Conservation (phyloP, 1,139 yeast genomes). For the Geotrichum restrictum region DNA sequence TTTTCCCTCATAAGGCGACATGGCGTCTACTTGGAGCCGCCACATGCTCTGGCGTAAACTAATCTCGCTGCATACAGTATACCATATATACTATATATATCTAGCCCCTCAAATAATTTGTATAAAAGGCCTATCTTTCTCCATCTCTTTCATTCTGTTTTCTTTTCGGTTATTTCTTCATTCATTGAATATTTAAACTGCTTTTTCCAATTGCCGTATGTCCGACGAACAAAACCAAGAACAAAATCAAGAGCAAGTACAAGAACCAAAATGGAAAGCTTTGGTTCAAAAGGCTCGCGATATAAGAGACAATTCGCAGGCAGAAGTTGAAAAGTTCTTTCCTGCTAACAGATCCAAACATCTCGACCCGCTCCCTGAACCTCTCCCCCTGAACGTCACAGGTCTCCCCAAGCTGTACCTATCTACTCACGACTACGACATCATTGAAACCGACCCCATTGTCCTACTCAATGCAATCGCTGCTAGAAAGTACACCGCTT, state of each 20-base stretch:
- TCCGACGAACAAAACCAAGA: background rate
- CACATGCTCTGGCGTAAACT: too few relatives aligned
- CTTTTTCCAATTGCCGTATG: too few relatives aligned
- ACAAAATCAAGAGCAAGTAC: too few relatives aligned
- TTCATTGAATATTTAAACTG: too few relatives aligned
- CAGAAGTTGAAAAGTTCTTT: constrained; percentile 28
- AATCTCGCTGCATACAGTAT: too few relatives aligned
- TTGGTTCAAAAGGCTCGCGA: constrained; percentile 10
- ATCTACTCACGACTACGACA: constrained; percentile 29
- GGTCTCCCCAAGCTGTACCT: constrained; percentile 29
- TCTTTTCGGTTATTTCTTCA: too few relatives aligned
- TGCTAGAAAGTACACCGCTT: constrained; percentile 44
- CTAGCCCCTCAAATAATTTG: too few relatives aligned
- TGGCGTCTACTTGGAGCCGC: too few relatives aligned
- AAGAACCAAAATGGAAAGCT: background rate
- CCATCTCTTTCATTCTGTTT: too few relatives aligned
- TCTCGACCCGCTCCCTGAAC: constrained; percentile 28
- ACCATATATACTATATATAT: too few relatives aligned
- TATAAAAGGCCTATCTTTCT: too few relatives aligned
- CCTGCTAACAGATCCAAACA: constrained; percentile 28
- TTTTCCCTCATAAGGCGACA: too few relatives aligned
- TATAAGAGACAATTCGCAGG: constrained; percentile 33
- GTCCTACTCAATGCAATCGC: constrained; percentile 43
- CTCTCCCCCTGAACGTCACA: constrained; percentile 32
- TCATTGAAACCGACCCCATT: constrained; percentile 32